Percentiles rank a stretch among this genome's conserved stretches.
phyloP scores from a whole-genome alignment of 1,284 basidiomycete species.

The Austroboletus niveus region DNA sequence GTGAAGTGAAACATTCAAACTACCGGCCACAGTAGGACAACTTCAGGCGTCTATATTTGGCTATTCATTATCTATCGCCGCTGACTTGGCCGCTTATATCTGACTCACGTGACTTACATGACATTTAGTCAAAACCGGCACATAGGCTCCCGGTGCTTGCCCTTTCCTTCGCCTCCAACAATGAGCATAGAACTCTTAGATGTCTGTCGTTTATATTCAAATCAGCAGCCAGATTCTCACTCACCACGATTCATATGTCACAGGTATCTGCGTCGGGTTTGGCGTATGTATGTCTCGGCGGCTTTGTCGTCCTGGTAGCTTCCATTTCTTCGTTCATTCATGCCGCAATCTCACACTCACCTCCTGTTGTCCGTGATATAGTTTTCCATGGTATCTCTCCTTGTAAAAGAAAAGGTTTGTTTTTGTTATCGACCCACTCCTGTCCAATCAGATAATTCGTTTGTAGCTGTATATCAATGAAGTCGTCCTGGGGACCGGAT shows the following conservation, averaged over 20 bases:
- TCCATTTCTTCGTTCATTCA: not conserved
- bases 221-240: slow-evolving; percentile 15
- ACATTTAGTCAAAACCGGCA: not conserved
- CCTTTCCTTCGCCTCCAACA: not conserved
- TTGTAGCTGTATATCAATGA: slow-evolving; percentile 83
- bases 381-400: slow-evolving; percentile 80
- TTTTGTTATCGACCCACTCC: not conserved
- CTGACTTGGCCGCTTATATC: too few species aligned
- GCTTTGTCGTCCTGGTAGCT: slow-evolving; percentile 64
- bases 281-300: slow-evolving; percentile 75
- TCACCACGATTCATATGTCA: not conserved
- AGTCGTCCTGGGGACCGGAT: slow-evolving; percentile 85
- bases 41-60: too few species aligned
- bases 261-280: slow-evolving; percentile 50
- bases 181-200: slow-evolving; percentile 26
- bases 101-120: too few species aligned
- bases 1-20: too few species aligned
- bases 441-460: not conserved
- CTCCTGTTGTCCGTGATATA: slow-evolving; percentile 23
- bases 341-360: not conserved
- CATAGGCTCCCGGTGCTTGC: too few species aligned
- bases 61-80: too few species aligned
- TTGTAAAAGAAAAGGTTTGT: slow-evolving; percentile 76
- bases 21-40: too few species aligned
- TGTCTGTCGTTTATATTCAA: slow-evolving; percentile 16